A percentile compares a stretch with the other conserved stretches of the same genome.
These are phyloP conservation scores for Dactylorhiza incarnata DNA, from an alignment of 106 monocot species.

Conservation along the genomic window DNA sequence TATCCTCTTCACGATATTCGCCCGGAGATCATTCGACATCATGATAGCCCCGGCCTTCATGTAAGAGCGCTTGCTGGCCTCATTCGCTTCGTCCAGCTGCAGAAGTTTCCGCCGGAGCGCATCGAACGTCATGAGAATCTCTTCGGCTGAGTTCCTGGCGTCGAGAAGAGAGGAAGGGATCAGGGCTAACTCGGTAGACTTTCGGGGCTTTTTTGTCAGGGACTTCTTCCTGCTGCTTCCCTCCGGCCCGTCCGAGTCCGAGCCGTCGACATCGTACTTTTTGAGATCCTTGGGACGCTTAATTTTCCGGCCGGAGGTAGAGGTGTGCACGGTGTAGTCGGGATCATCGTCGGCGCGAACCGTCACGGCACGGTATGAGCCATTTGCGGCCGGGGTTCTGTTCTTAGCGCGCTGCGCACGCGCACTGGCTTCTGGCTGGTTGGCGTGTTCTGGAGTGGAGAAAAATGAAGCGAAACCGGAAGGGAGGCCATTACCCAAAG, in stretches of 20 bases:
- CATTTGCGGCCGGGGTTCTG: constrained; percentile 19
- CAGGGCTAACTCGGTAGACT: constrained; percentile 13
- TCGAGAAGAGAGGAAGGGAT: constrained; percentile 38
- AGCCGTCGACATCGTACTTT: constrained; percentile 11
- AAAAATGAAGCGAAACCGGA: not conserved
- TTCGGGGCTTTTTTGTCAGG: constrained; percentile 15
- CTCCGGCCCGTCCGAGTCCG: constrained; percentile 2
- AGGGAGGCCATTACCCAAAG: not conserved
- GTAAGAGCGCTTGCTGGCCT: constrained; percentile 28
- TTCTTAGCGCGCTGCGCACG: not conserved
- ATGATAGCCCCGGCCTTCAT: constrained; percentile 53
- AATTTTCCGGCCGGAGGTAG: constrained; percentile 47
- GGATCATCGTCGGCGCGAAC: constrained; percentile 8
- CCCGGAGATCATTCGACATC: constrained; percentile 36
- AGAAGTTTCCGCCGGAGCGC: constrained; percentile 50
- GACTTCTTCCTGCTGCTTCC: constrained; percentile 7
- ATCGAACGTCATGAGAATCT: constrained; percentile 66
- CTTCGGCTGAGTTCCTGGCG: constrained; percentile 50
- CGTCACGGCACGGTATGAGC: constrained; percentile 1
- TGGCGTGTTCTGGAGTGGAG: not conserved
- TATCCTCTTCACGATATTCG: constrained; percentile 46
- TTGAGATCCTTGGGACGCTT: constrained; percentile 21
- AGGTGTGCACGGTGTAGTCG: constrained; percentile 12
- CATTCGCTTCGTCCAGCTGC: constrained; percentile 58
- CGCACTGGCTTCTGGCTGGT: not conserved